Evolutionary conservation across 257 asterid species (phyloP).

Genomic region (Rauvolfia tetraphylla): DNA sequence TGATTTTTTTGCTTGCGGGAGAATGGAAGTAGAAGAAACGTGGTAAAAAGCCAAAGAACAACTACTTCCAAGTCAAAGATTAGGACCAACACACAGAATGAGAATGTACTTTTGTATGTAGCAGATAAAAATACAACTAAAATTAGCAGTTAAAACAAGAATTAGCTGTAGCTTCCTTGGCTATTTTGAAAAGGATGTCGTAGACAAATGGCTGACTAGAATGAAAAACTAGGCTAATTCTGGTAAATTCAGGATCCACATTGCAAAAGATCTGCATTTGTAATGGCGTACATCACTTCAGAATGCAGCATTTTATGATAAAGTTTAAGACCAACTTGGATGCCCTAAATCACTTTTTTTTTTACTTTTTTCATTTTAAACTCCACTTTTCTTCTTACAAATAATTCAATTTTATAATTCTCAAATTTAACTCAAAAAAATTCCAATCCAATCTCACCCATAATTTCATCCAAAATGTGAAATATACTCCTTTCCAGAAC

Average conservation of each 20-base stretch:
- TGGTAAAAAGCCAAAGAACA: neutral
- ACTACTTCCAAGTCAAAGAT: neutral
- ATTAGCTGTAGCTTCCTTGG: neutral
- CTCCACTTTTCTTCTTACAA: too few species aligned
- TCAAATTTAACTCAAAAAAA: too few species aligned
- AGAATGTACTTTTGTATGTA: neutral
- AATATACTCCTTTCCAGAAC: neutral
- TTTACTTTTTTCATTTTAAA: too few species aligned
- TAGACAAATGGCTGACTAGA: neutral
- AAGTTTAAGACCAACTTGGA: too few species aligned
- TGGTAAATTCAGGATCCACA: neutral
- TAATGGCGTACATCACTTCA: neutral
- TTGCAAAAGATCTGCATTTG: neutral
- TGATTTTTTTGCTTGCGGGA: slow-evolving; percentile 1
- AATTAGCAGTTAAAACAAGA: neutral
- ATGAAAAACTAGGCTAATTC: neutral
- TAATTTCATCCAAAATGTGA: neutral
- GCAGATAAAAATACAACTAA: neutral
- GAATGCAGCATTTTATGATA: neutral
- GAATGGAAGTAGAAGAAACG: neutral
- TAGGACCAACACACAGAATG: neutral
- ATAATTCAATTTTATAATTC: too few species aligned
- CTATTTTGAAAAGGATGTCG: neutral
- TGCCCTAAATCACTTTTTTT: too few species aligned
- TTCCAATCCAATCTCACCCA: too few species aligned